Base-by-base conservation (phyloP, 106 monocot species). In the Allium fistulosum region DNA sequence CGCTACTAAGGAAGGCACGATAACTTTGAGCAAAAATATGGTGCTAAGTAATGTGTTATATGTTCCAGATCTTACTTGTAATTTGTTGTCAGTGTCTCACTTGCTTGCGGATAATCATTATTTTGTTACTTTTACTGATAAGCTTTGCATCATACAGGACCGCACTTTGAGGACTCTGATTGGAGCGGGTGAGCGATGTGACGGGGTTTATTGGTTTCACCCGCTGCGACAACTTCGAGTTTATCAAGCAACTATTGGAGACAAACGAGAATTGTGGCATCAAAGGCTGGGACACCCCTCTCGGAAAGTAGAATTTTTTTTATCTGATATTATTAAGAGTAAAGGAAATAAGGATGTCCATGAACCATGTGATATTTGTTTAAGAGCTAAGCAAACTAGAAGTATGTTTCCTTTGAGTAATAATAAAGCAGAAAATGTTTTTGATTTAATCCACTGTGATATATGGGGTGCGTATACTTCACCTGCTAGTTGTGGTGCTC, bases 361-460 rank as follows among this genome's bases (percentile, higher is more conserved):
- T 26, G n/a, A 61, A 17, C 18, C 18, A n/a, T 61, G 17, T 26
- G 22, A 61, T 61, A 17, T 17, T n/a, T 26, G 22, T 17, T 17
- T 8, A n/a, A 61, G 60, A 46, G 63, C n/a, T 45, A 63, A 63
- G 46, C 46, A 63, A 63, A 47, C 63, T 18, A 63, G 63, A 63
- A 46, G 10, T 9, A 27, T 17, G 7, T 61, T 61, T 61, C 60
- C 60, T 9, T n/a, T 15, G 13, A 11, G 18, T 2, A 26, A 9
- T 7, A 17, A 26, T 61, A 61, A n/a, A n/a, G 7, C 60, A 0
- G 18, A 15, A n/a, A 4, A 64, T 64, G 1, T 27, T 64, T 47
- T 64, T 64, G 14, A 48, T 64, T 48, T 16, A 37, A n/a, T 48
- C 11, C 63, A 64, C 0, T 64, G 63, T 9, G 13, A 64, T 16